Conservation (phyloP, 2,329 filamentous ascomycete genomes). For the Chrysoporthe cubensis region DNA sequence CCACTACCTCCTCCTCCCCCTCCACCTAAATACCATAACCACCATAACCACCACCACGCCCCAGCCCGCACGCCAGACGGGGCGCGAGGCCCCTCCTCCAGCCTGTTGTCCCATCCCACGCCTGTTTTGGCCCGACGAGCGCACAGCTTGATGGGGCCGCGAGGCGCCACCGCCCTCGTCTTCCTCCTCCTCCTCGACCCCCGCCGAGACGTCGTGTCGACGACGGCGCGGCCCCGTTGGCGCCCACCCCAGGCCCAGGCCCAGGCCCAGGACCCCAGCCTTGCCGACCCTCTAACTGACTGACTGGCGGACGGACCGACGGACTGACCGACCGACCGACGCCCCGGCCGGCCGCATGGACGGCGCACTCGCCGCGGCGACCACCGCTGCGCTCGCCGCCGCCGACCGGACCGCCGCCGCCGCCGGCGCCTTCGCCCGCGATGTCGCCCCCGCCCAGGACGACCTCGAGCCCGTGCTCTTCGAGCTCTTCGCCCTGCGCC, state of each 20-base stretch:
- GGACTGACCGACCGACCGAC: background rate
- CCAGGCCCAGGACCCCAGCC: no score
- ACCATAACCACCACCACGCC: no score
- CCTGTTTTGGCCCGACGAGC: background rate
- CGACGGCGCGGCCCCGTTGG: no score
- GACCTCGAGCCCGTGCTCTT: constrained; percentile 23
- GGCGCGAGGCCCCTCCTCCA: no score
- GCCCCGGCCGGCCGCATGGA: constrained; percentile 17
- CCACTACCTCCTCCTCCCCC: no score
- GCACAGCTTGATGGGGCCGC: constrained; percentile 2
- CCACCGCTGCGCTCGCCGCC: constrained; percentile 23
- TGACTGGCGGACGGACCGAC: no score
- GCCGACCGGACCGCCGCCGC: constrained; percentile 18
- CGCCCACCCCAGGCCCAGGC: no score
- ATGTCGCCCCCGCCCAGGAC: constrained; percentile 24
- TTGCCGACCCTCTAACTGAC: no score
- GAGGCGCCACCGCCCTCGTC: background rate
- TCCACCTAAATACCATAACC: no score
- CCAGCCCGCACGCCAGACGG: no score
- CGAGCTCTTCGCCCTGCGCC: constrained; percentile 20
- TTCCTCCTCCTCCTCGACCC: background rate
- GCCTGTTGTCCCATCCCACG: background rate
- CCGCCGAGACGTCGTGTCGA: no score
- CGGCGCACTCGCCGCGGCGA: constrained; percentile 23
- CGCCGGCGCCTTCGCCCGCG: constrained; percentile 19